Evolutionary conservation across 768 basidiomycete genomes (phyloP), one percentile per base, ranked within the genome.

Genomic region (Mycena olivaceomarginata): DNA sequence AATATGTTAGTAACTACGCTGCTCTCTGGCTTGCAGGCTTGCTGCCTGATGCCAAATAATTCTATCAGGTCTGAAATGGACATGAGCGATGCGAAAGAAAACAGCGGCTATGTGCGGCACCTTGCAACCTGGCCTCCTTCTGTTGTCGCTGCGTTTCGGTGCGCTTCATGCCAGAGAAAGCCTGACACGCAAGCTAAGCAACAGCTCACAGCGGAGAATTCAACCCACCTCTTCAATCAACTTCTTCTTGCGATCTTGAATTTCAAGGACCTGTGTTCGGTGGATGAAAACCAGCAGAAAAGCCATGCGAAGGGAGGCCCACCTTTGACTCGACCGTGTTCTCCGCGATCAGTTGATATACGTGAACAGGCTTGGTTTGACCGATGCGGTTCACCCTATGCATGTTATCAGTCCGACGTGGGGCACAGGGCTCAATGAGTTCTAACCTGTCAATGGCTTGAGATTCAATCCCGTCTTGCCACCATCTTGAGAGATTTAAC

Each of bases 321-420:
- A 93, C 96, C 85, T 95, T 97, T 15, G 95, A 91, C 84, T 98
- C 97, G 1, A 97, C 93, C 0, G 97, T 98, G 80, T 97, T 90
- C 80, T 97, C 96, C 0, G 97, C 96, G 70, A 98, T 96, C 64
- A 98, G 86, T 80, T 97, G 97, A 82, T 97, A 97, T 22, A 97
- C 96, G 78, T 94, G 93, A 43, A 98, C 96, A 1, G 91, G 87
- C 82, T 94, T 96, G 77, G 85, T 95, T 83, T 98, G 97, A 16
- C 97, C 97, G 77, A 97, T 96, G 67, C 95, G 92, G 80, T 96
- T 96, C 72, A 94, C 94, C 79, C 94, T 57, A 25, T 62, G 9
- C 51, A 40, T 18, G 16, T 39, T 87, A 82, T 95, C 25, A 70
- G 48, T 39, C 37, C 37, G 20, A 53, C 4, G 41, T 3, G 41